Conservation (phyloP, 2,329 filamentous ascomycete species). For the Thelonectria discophora region DNA sequence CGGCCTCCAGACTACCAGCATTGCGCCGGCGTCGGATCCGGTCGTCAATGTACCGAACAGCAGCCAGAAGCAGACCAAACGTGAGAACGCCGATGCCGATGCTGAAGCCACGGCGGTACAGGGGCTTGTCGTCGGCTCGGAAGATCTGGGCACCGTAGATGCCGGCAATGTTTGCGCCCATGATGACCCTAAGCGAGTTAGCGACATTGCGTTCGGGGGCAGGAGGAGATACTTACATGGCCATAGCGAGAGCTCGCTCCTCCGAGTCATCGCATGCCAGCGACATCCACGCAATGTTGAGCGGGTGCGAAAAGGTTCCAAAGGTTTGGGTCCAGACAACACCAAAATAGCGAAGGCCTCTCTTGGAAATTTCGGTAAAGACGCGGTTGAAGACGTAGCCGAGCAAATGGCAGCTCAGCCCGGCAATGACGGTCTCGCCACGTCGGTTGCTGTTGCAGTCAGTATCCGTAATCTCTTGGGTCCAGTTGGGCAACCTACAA, state of each 20-base stretch:
- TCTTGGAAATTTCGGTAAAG: constrained; percentile 56
- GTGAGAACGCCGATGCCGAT: constrained; percentile 55
- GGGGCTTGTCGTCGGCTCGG: constrained; percentile 59
- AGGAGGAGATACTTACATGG: constrained; percentile 51
- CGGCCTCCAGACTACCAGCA: constrained; percentile 20
- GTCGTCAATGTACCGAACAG: constrained; percentile 56
- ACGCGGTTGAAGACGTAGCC: constrained; percentile 64
- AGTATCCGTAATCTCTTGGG: not conserved
- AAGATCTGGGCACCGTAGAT: constrained; percentile 71
- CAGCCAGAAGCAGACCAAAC: constrained; percentile 53
- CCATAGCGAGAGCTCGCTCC: constrained; percentile 67
- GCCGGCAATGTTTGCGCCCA: constrained; percentile 69
- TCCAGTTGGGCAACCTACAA: constrained; percentile 50
- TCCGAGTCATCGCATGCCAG: constrained; percentile 65
- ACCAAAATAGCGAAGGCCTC: constrained; percentile 60
- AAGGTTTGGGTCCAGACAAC: constrained; percentile 66
- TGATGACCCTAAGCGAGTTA: constrained; percentile 57
- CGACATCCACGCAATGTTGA: constrained; percentile 70
- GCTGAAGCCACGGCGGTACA: constrained; percentile 61
- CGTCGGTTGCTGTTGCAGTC: constrained; percentile 50
- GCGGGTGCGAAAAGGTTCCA: constrained; percentile 62
- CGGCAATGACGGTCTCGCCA: constrained; percentile 61
- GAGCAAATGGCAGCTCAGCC: constrained; percentile 56
- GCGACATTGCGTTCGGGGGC: not conserved
- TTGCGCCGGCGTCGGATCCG: constrained; percentile 32